These are phyloP conservation scores for Macrocybe gigantea DNA, from an alignment of 768 basidiomycete species.

Conservation along the genomic window DNA sequence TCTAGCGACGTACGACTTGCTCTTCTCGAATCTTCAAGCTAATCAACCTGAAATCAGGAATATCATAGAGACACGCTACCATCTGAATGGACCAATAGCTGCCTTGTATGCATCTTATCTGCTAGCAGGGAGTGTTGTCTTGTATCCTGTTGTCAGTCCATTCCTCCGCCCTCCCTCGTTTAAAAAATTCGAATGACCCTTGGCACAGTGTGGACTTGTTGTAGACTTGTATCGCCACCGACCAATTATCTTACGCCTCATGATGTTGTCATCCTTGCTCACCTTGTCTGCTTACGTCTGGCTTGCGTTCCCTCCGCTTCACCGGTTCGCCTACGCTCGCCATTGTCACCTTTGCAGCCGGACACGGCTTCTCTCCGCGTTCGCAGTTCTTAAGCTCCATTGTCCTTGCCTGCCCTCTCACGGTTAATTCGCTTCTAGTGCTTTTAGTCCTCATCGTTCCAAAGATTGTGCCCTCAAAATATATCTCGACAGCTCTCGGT, in stretches of 20 bases:
- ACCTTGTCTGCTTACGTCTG: conserved; percentile 61
- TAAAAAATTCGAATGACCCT: background rate
- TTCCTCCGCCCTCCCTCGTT: background rate
- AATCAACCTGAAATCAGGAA: conserved; percentile 38
- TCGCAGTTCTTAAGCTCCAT: conserved; percentile 16
- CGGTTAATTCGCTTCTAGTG: conserved; percentile 30
- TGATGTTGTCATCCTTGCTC: conserved; percentile 50
- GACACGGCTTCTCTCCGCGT: conserved; percentile 73
- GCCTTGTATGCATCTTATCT: conserved; percentile 66
- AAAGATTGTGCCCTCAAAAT: conserved; percentile 61
- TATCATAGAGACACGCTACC: conserved; percentile 64
- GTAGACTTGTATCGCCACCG: conserved; percentile 54
- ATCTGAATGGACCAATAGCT: conserved; percentile 52
- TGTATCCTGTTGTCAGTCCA: conserved; percentile 61
- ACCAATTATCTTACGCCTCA: conserved; percentile 53
- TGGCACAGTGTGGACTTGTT: conserved; percentile 52
- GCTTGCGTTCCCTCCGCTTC: conserved; percentile 57
- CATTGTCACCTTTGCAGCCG: conserved; percentile 54
- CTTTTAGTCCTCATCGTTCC: conserved; percentile 73
- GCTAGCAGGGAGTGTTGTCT: conserved; percentile 58
- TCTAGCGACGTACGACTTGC: conserved; percentile 54
- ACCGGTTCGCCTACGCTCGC: conserved; percentile 59
- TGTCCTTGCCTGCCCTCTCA: conserved; percentile 3
- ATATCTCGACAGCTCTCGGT: conserved; percentile 73
- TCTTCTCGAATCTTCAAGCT: background rate